phyloP scores from a whole-genome alignment of 1,284 basidiomycete genomes.

The Trametes versicolor region DNA sequence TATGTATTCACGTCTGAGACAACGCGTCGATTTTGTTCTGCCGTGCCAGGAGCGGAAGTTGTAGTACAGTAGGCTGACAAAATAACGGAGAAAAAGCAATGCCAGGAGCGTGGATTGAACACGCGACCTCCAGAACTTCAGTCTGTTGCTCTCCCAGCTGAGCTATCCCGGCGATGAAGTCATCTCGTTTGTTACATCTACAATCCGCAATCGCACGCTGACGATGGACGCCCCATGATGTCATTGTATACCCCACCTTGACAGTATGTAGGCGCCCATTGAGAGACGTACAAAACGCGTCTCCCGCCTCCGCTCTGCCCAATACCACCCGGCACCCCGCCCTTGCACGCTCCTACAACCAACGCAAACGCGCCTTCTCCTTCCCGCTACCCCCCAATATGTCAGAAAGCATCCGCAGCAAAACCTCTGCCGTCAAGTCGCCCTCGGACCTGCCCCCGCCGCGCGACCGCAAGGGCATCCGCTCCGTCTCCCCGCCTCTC shows the following conservation, averaged over 20 bases:
- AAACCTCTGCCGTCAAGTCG: slow-evolving; percentile 32
- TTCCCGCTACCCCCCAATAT: slow-evolving; percentile 5
- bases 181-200: too few relatives aligned
- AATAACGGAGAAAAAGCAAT: slow-evolving; percentile 29
- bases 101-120: slow-evolving; percentile 73
- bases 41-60: too few relatives aligned
- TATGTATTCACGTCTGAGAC: too few relatives aligned
- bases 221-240: too few relatives aligned
- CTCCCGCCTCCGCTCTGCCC: neutral
- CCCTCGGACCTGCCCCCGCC: slow-evolving; percentile 45
- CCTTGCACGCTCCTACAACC: neutral
- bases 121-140: slow-evolving; percentile 78
- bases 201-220: too few relatives aligned
- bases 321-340: neutral
- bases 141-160: slow-evolving; percentile 86
- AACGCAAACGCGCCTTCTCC: neutral
- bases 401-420: slow-evolving; percentile 33
- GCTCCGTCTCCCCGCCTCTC: slow-evolving; percentile 47
- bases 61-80: too few relatives aligned
- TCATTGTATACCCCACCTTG: slow-evolving; percentile 16
- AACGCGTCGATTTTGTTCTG: neutral
- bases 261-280: slow-evolving; percentile 5
- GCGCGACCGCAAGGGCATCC: slow-evolving; percentile 44
- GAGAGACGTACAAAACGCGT: slow-evolving; percentile 10
- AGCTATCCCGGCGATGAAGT: slow-evolving; percentile 61